phyloP scores from a whole-genome alignment of 768 basidiomycete species.

The Lactarius akahatsu region DNA sequence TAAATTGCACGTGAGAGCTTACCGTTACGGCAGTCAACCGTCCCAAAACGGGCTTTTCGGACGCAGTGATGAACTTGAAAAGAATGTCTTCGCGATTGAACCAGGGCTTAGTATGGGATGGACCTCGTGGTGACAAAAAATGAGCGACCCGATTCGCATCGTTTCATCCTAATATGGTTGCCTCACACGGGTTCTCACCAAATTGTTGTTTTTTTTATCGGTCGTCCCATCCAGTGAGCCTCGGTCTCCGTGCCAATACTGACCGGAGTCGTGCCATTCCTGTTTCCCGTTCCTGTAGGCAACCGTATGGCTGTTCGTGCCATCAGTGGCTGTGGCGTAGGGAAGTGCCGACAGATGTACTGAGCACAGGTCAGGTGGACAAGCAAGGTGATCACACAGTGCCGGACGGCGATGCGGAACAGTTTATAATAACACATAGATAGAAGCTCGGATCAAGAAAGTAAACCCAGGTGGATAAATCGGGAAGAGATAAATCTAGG shows the following conservation, averaged over 20 bases:
- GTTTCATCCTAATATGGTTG: background rate
- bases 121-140: background rate
- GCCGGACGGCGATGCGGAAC: background rate
- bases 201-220: background rate
- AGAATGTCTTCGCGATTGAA: background rate
- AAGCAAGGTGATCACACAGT: background rate
- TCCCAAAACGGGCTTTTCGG: background rate
- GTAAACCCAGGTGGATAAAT: conserved; percentile 3
- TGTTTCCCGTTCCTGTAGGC: background rate
- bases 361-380: conserved; percentile 19
- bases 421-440: background rate
- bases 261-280: background rate
- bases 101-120: background rate
- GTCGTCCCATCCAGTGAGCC: background rate
- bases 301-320: background rate
- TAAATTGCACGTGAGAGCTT: background rate
- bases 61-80: background rate
- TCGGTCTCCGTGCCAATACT: background rate
- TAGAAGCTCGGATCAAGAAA: background rate
- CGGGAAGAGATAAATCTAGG: background rate
- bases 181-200: background rate
- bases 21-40: background rate
- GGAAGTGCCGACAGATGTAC: background rate
- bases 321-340: background rate
- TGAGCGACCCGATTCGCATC: background rate